phyloP scores from a whole-genome alignment of 805 yeast genomes.

The Hanseniaspora guilliermondii region DNA sequence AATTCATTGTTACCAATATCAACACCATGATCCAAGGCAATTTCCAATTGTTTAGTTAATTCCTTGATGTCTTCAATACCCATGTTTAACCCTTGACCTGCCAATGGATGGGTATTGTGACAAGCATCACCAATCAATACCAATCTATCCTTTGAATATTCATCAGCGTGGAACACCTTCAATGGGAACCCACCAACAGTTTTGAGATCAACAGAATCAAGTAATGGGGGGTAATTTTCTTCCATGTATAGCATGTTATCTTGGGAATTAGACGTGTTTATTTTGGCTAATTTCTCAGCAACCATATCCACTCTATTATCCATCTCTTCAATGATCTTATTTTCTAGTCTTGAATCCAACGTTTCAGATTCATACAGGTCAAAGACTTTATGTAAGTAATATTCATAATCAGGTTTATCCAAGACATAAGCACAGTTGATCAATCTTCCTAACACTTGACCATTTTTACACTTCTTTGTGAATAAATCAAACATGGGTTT shows the following conservation, averaged over 20 bases:
- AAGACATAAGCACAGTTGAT: conserved; percentile 82
- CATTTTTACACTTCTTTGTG: conserved; percentile 35
- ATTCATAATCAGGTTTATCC: conserved; percentile 62
- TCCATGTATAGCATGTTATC: conserved; percentile 36
- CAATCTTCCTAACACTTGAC: conserved; percentile 51
- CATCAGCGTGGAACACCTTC: conserved; percentile 78
- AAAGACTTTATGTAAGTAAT: conserved; percentile 32
- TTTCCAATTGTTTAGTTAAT: conserved; percentile 55
- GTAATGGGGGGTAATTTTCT: conserved; percentile 54
- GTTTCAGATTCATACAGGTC: not conserved
- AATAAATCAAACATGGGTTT: conserved; percentile 52
- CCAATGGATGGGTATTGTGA: conserved; percentile 91
- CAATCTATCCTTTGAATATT: conserved; percentile 68
- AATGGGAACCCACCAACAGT: conserved; percentile 85
- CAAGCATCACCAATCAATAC: conserved; percentile 98
- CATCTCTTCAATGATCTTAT: conserved; percentile 51
- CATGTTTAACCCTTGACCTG: conserved; percentile 97
- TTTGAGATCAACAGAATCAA: conserved; percentile 43
- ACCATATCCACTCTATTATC: conserved; percentile 47
- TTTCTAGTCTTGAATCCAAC: conserved; percentile 30
- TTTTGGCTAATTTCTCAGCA: conserved; percentile 22
- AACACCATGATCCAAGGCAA: conserved; percentile 61
- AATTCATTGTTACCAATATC: conserved; percentile 68
- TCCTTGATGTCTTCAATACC: conserved; percentile 85
- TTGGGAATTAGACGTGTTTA: conserved; percentile 21